Conservation (phyloP, 1,284 basidiomycete genomes). For the Melampsora americana region DNA sequence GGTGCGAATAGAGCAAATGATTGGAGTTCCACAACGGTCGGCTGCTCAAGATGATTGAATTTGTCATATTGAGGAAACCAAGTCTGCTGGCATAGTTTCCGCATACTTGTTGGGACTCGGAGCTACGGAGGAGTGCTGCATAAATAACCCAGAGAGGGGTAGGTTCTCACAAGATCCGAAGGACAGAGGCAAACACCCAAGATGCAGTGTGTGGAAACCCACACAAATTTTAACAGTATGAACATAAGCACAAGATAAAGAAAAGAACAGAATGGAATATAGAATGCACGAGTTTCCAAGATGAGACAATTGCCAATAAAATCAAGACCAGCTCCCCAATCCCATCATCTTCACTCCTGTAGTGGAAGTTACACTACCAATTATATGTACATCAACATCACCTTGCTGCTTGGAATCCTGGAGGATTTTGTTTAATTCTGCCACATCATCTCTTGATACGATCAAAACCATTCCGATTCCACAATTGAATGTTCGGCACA, state of each 20-base stretch:
- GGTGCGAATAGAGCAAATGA: too few relatives aligned
- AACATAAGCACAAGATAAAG: background rate
- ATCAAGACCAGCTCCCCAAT: constrained; percentile 33
- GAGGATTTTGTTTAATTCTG: constrained; percentile 62
- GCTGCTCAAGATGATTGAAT: too few relatives aligned
- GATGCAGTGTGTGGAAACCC: too few relatives aligned
- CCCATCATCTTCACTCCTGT: constrained; percentile 25
- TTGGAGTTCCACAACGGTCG: too few relatives aligned
- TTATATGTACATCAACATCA: constrained; percentile 11
- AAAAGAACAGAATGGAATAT: background rate
- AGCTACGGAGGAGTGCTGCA: too few relatives aligned
- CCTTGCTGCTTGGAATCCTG: constrained; percentile 46
- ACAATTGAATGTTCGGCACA: constrained; percentile 97
- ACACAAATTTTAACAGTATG: background rate
- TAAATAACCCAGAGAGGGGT: too few relatives aligned
- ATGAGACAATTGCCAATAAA: background rate
- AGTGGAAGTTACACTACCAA: constrained; percentile 17
- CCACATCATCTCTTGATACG: constrained; percentile 60
- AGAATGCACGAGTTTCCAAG: background rate
- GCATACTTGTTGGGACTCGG: too few relatives aligned
- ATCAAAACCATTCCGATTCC: constrained; percentile 93
- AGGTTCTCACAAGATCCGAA: too few relatives aligned
- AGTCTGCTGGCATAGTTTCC: too few relatives aligned
- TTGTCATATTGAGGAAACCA: too few relatives aligned
- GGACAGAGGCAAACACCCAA: too few relatives aligned